Evolutionary conservation across 2,329 filamentous ascomycete genomes (phyloP), one percentile per base, ranked within the genome.

Genomic region (Pestalotiopsis sp.): DNA sequence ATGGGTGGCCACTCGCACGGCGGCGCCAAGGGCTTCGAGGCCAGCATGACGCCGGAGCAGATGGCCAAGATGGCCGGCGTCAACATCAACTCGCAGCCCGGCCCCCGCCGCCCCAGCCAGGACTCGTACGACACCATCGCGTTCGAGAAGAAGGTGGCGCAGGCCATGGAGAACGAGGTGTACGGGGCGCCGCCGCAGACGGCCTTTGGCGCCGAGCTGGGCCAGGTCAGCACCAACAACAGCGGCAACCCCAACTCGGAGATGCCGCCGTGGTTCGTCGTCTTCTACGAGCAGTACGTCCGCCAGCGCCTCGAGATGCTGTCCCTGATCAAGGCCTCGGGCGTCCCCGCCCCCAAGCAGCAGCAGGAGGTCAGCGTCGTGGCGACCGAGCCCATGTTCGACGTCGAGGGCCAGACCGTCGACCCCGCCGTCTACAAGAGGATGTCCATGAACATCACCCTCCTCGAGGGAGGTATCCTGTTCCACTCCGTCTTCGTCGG

Each of bases 401-500:
- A 86, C 63, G 80, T 81, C 56, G 83, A 86, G 66, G 82, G 82
- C 13, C 78, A 83, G 68, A 70, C 75, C 0, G 81, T 86, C 14
- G 82, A 86, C 71, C 82, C 83, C 4, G 68, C 77, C 9, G 80
- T 84, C 6, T 85, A 87, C 78, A 86, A 88, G 75, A 91, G 89
- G 74, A 87, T 90, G 77, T 86, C 92, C 2, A 84, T 93, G 73
- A 92, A 94, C 79, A 93, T 93, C 72, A 87, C 92, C 4, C 85
- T 94, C 2, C 86, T 94, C 4, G 92, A 94, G 78, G 90, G 92
- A 68, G 92, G 92, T 70, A 94, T 94, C 72, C 83, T 94, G 12
- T 94, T 94, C 77, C 92, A 94, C 80, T 92, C 90, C 70, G 87
- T 94, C 69, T 93, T 93, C 77, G 91, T 93, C 68, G 91, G 91